Percentiles rank a stretch among this genome's conserved stretches.
Evolutionary conservation across 176 grass and related monocot species (phyloP).

Genomic region (Puccinellia tenuiflora): DNA sequence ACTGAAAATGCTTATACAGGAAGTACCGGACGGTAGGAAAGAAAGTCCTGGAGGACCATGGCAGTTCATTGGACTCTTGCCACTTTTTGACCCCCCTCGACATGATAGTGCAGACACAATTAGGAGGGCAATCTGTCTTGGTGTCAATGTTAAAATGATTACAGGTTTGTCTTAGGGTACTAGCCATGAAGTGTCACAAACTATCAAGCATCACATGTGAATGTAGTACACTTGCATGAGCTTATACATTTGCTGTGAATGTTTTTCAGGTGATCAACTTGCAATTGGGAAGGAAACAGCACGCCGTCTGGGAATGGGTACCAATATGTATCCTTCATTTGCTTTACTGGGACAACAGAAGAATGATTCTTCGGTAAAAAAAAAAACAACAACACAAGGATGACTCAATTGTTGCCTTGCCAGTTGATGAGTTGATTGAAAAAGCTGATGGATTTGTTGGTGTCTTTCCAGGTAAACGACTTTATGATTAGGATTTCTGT

Average conservation of each 20-base stretch:
- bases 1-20: slow-evolving; percentile 23
- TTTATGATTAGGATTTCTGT: not conserved
- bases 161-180: slow-evolving; percentile 36
- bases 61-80: slow-evolving; percentile 63
- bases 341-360: slow-evolving; percentile 73
- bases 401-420: slow-evolving; percentile 64
- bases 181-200: not conserved
- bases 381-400: too few species aligned
- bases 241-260: not conserved
- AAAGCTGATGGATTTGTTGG: slow-evolving; percentile 86
- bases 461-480: slow-evolving; percentile 60
- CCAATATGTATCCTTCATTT: slow-evolving; percentile 80
- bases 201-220: not conserved
- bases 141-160: slow-evolving; percentile 87
- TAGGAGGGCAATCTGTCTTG: slow-evolving; percentile 65
- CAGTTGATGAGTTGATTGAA: slow-evolving; percentile 80
- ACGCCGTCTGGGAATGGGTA: slow-evolving; percentile 73
- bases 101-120: slow-evolving; percentile 89
- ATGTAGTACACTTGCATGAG: not conserved
- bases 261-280: slow-evolving; percentile 61
- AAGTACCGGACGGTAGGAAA: slow-evolving; percentile 72
- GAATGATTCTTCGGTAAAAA: too few species aligned
- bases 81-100: slow-evolving; percentile 73
- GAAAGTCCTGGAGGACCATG: slow-evolving; percentile 63
- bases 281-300: slow-evolving; percentile 77